Conservation (phyloP, 768 basidiomycete genomes). For the Kwoniella shandongensis region DNA sequence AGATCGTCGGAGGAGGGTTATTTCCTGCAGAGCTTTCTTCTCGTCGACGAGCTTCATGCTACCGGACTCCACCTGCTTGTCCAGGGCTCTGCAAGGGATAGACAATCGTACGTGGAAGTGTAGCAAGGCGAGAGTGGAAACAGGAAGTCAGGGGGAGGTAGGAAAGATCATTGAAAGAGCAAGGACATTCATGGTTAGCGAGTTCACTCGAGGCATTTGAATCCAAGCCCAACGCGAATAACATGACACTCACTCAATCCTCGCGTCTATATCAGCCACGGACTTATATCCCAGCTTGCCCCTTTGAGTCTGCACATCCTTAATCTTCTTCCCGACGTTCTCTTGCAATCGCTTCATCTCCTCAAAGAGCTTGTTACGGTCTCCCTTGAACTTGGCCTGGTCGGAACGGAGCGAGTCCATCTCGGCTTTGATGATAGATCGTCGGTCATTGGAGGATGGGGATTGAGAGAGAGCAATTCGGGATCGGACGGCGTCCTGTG, state of each 20-base stretch:
- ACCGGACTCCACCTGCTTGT: slow-evolving; percentile 89
- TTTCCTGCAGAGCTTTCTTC: slow-evolving; percentile 90
- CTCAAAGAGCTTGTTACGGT: slow-evolving; percentile 64
- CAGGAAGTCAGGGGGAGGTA: not conserved
- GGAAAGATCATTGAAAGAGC: slow-evolving; percentile 8
- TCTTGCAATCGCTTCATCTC: slow-evolving; percentile 80
- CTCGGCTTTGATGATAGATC: slow-evolving; percentile 71
- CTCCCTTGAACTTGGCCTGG: slow-evolving; percentile 72
- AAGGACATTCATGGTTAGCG: too few relatives aligned
- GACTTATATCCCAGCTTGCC: slow-evolving; percentile 76
- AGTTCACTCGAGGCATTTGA: too few relatives aligned
- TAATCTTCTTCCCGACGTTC: slow-evolving; percentile 77
- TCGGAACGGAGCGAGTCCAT: slow-evolving; percentile 73
- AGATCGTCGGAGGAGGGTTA: slow-evolving; percentile 68
- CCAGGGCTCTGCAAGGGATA: slow-evolving; percentile 63
- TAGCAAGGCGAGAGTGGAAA: too few relatives aligned
- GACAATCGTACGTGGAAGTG: not conserved
- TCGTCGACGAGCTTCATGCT: slow-evolving; percentile 89
- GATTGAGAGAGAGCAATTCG: slow-evolving; percentile 44
- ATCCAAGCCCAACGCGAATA: too few relatives aligned
- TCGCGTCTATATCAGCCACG: slow-evolving; percentile 79
- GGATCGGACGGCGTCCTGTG: slow-evolving; percentile 47
- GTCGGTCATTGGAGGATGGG: slow-evolving; percentile 64
- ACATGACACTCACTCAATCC: slow-evolving; percentile 66
- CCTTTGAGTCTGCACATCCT: slow-evolving; percentile 79